Evolutionary conservation across 2,329 filamentous ascomycete genomes (phyloP).

Genomic region (Penicillium sp.): DNA sequence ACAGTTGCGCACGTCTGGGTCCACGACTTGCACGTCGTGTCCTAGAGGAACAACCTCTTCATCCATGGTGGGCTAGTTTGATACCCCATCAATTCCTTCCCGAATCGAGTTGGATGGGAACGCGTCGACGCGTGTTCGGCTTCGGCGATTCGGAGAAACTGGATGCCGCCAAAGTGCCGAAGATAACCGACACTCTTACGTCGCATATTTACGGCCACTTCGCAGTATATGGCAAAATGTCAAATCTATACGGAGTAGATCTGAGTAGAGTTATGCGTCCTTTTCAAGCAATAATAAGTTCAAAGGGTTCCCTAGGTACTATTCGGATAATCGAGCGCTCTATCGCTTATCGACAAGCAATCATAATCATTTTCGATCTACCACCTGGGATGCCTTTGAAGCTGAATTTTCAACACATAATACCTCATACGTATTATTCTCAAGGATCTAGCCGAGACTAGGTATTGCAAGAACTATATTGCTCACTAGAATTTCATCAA

Average conservation of each 20-base stretch:
- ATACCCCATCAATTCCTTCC: conserved; percentile 11
- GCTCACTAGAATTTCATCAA: too few species aligned
- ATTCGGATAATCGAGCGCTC: not conserved
- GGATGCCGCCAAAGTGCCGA: conserved; percentile 16
- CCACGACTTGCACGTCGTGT: conserved; percentile 61
- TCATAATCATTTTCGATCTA: not conserved
- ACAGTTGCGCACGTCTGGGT: conserved; percentile 89
- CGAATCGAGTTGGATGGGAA: conserved; percentile 16
- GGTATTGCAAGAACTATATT: too few species aligned
- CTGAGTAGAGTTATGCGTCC: not conserved
- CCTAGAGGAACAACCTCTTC: conserved; percentile 37
- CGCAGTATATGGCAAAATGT: conserved; percentile 4
- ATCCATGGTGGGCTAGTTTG: conserved; percentile 36
- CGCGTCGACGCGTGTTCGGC: conserved; percentile 22
- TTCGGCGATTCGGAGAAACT: conserved; percentile 22
- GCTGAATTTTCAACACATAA: not conserved
- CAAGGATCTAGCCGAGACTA: not conserved
- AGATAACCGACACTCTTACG: conserved; percentile 19
- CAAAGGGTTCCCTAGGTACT: too few species aligned
- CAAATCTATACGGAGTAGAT: not conserved
- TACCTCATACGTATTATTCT: not conserved
- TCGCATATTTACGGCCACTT: not conserved
- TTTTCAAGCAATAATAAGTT: too few species aligned
- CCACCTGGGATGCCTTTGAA: not conserved
- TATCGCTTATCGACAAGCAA: not conserved